A percentile compares a stretch with the other conserved stretches of the same genome.
phyloP scores from a whole-genome alignment of 2,329 filamentous ascomycete species.

The Cryphonectria japonica region DNA sequence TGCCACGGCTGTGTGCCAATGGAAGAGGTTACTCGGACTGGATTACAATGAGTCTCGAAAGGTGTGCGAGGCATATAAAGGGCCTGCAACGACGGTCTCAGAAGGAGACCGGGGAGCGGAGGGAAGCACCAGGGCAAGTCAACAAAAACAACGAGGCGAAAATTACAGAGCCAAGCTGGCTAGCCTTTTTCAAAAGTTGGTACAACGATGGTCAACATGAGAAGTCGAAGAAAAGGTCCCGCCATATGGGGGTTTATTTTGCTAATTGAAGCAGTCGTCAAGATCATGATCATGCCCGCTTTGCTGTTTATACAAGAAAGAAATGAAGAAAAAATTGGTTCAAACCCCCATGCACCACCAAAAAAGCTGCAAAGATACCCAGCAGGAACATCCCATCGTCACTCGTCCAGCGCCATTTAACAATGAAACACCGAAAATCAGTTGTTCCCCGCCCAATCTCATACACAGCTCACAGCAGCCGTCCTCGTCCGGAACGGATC shows the following conservation, averaged over 20 bases:
- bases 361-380: not conserved
- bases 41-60: not conserved
- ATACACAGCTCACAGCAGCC: conserved; percentile 45
- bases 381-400: not conserved
- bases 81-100: not conserved
- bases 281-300: conserved; percentile 3
- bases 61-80: not conserved
- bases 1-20: not conserved
- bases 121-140: not conserved
- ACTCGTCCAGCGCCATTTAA: not conserved
- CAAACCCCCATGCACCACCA: not conserved
- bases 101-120: too few species aligned
- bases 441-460: not conserved
- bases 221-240: not conserved
- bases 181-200: too few species aligned
- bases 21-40: not conserved
- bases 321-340: not conserved
- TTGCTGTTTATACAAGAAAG: not conserved
- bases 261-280: not conserved
- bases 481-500: conserved; percentile 49
- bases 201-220: not conserved
- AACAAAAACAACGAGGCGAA: not conserved
- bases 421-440: not conserved
- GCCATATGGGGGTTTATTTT: not conserved
- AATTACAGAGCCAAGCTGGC: too few species aligned